A percentile compares a stretch with the other conserved stretches of the same genome.
phyloP scores from a whole-genome alignment of 768 basidiomycete species.

The Tricholoma matsutake region DNA sequence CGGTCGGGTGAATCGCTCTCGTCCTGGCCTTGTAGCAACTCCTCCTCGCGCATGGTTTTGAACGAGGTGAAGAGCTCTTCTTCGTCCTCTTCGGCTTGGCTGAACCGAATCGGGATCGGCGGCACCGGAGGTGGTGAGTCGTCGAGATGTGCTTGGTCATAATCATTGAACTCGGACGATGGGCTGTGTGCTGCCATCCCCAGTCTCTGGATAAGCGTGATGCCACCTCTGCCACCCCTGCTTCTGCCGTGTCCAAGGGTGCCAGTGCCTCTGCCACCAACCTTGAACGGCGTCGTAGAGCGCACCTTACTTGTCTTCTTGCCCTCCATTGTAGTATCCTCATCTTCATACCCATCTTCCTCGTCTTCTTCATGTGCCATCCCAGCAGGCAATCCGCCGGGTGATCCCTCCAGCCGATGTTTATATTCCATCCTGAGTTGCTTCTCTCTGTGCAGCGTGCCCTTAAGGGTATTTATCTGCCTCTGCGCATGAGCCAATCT shows the following conservation, averaged over 20 bases:
- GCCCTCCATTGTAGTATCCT: conserved; percentile 39
- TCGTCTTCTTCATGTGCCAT: conserved; percentile 46
- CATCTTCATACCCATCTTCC: conserved; percentile 38
- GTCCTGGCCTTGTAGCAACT: conserved; percentile 24
- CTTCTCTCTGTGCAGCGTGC: conserved; percentile 79
- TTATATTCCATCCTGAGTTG: conserved; percentile 69
- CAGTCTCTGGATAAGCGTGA: conserved; percentile 60
- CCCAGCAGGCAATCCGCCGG: conserved; percentile 32
- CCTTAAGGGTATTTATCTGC: conserved; percentile 79
- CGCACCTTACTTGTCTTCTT: conserved; percentile 34
- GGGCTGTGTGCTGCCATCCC: conserved; percentile 54
- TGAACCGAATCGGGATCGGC: conserved; percentile 36
- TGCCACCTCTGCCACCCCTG: conserved; percentile 47
- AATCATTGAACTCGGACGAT: conserved; percentile 47
- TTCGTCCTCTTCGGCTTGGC: conserved; percentile 33
- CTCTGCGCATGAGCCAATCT: conserved; percentile 83
- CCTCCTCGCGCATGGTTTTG: conserved; percentile 18
- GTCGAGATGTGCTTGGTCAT: conserved; percentile 27
- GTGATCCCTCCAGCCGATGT: conserved; percentile 48
- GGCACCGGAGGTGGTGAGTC: conserved; percentile 40
- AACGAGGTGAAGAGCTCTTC: conserved; percentile 35
- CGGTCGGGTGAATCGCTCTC: conserved; percentile 20
- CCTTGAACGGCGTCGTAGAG: conserved; percentile 53
- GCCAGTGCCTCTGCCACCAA: conserved; percentile 39
- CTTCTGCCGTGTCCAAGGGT: conserved; percentile 35